phyloP scores from a whole-genome alignment of 2,329 filamentous ascomycete genomes.

The Epichloe typhina region DNA sequence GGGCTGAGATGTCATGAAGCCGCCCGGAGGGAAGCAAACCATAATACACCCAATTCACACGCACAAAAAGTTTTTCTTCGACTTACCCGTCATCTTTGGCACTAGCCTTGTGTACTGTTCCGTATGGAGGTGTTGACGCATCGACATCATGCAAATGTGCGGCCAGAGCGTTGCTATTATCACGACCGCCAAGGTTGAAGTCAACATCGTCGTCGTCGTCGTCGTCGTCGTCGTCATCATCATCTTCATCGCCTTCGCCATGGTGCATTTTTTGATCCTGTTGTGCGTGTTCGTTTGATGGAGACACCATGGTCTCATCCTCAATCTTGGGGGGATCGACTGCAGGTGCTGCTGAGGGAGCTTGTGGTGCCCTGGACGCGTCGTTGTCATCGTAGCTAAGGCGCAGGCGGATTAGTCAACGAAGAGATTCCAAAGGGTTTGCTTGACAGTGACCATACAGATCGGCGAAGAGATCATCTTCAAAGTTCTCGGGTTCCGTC shows the following conservation, averaged over 20 bases:
- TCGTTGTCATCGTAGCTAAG: slow-evolving; percentile 54
- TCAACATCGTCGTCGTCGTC: slow-evolving; percentile 36
- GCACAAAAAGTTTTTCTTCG: neutral
- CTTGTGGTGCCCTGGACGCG: slow-evolving; percentile 27
- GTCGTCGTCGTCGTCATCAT: slow-evolving; percentile 37
- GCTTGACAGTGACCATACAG: slow-evolving; percentile 45
- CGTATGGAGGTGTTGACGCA: slow-evolving; percentile 20
- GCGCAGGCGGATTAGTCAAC: slow-evolving; percentile 3
- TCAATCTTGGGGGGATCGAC: slow-evolving; percentile 16
- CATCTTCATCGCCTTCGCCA: slow-evolving; percentile 24
- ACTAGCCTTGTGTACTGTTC: slow-evolving; percentile 42
- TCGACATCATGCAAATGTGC: slow-evolving; percentile 18
- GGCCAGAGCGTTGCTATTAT: slow-evolving; percentile 17
- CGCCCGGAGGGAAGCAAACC: neutral
- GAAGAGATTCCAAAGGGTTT: neutral
- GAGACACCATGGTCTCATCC: slow-evolving; percentile 11
- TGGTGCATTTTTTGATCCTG: slow-evolving; percentile 30
- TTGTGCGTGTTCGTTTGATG: slow-evolving; percentile 2
- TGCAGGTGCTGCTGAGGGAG: slow-evolving; percentile 16
- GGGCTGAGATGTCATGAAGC: neutral
- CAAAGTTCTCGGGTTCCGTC: slow-evolving; percentile 70
- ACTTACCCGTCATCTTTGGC: slow-evolving; percentile 42
- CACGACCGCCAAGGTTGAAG: slow-evolving; percentile 39
- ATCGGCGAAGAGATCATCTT: slow-evolving; percentile 92
- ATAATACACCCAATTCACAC: neutral